Evolutionary conservation across 495 filamentous ascomycete species (phyloP), one percentile per base, ranked within the genome.

Genomic region (Penicillium angulare): DNA sequence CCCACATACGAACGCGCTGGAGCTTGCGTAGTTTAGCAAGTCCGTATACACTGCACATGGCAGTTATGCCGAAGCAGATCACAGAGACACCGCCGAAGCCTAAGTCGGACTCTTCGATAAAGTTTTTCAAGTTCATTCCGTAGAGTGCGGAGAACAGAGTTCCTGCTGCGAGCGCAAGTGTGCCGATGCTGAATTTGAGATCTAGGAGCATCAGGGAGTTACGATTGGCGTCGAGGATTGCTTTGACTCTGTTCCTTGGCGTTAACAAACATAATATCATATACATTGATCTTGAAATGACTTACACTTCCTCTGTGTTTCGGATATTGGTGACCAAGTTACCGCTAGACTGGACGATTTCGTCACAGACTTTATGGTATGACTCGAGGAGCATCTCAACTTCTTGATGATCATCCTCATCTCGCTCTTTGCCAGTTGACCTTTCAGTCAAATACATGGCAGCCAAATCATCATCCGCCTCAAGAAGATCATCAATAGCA

Each of bases 121-220:
- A 98, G 69, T 97, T 97, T 64, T 96, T 95, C 54, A 98, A 76
- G 71, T 98, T 98, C 92, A 97, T 97, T 57, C 93, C 93, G 76
- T 97, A 97, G 10, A 97, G 84, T n/a, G 89, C 90, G 22, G 93
- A 93, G 63, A 96, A 81, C 61, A 97, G 90, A 42, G 95, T 95
- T 24, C 93, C 93, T 57, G 90, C 86, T 48, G 88, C 92, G 24
- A 98, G 82, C 2, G 90, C 90, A 8, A 98, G 80, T 3, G 93
- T 97, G 32, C 90, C 89, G 50, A 98, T 92, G 61, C 87, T 92
- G 73, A 98, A 95, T 65, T 95, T 96, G 43, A 98, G 83, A 47
- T 97, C 95, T 27, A 98, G 84, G 16, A 97, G 82, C 95, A 98
- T 98, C 57, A 98, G 87, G 16, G 89, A 89, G 78, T 98, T 98